A percentile compares a stretch with the other conserved stretches of the same genome.
Evolutionary conservation across 805 yeast genomes (phyloP).

Genomic region (Lipomyces sp.): DNA sequence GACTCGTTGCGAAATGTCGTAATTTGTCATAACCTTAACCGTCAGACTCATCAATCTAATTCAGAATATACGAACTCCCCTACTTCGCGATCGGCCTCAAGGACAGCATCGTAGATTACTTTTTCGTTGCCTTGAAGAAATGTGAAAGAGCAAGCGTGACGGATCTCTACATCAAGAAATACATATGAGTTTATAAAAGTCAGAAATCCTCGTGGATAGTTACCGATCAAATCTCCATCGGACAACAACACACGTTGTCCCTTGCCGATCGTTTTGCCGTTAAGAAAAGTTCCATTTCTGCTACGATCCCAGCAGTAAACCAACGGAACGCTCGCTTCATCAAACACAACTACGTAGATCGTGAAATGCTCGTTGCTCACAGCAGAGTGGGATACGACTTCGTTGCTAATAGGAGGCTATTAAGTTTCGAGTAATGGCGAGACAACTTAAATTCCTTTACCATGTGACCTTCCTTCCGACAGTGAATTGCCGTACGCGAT

Average conservation of each 20-base stretch:
- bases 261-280: slow-evolving; percentile 33
- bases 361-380: slow-evolving; percentile 37
- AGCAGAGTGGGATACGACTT: slow-evolving; percentile 31
- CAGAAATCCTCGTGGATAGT: too few relatives aligned
- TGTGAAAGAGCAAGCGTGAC: slow-evolving; percentile 37
- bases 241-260: slow-evolving; percentile 31
- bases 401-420: slow-evolving; percentile 14
- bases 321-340: slow-evolving; percentile 34
- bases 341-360: slow-evolving; percentile 36
- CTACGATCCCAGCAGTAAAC: slow-evolving; percentile 38
- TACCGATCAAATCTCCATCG: slow-evolving; percentile 35
- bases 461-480: slow-evolving; percentile 34
- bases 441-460: slow-evolving; percentile 18
- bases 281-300: slow-evolving; percentile 39
- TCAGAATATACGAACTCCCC: neutral
- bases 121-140: slow-evolving; percentile 29
- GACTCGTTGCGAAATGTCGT: slow-evolving; percentile 22
- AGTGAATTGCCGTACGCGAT: slow-evolving; percentile 10
- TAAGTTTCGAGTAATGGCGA: neutral
- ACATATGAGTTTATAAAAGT: neutral
- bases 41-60: neutral
- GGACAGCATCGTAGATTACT: neutral
- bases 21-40: slow-evolving; percentile 10
- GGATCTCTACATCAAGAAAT: slow-evolving; percentile 23
- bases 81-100: slow-evolving; percentile 18